phyloP scores from a whole-genome alignment of 2,329 filamentous ascomycete species.

The Fusarium camptoceras region DNA sequence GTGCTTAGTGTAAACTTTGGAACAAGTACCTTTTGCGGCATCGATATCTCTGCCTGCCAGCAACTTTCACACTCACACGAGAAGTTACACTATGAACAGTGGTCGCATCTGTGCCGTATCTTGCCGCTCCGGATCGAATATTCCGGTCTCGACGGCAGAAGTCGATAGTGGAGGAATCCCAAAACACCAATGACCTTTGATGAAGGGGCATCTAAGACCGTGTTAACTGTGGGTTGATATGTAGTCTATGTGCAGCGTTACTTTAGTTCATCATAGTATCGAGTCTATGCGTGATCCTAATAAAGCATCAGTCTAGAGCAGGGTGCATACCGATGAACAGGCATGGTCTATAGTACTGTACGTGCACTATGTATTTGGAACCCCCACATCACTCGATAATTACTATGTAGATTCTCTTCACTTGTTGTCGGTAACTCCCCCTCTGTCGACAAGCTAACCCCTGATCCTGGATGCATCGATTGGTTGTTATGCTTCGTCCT shows the following conservation, averaged over 20 bases:
- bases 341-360: neutral
- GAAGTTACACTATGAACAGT: neutral
- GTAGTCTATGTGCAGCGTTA: neutral
- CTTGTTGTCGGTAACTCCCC: constrained; percentile 16
- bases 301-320: neutral
- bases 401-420: constrained; percentile 20
- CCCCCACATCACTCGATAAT: constrained; percentile 25
- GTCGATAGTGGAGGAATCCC: neutral
- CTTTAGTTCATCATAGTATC: neutral
- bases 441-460: constrained; percentile 14
- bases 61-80: neutral
- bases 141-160: neutral
- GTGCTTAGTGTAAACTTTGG: constrained; percentile 1
- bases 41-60: neutral
- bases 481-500: constrained; percentile 28
- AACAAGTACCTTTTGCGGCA: neutral
- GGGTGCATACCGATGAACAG: neutral
- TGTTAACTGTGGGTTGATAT: neutral
- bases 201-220: neutral
- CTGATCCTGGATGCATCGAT: constrained; percentile 26
- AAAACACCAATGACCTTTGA: neutral
- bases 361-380: neutral
- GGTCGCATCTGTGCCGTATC: neutral
- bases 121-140: neutral
- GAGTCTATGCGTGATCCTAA: neutral